A percentile compares a stretch with the other conserved stretches of the same genome.
Evolutionary conservation across 2,329 filamentous ascomycete species (phyloP).

Genomic region (Endocalyx cinctus): DNA sequence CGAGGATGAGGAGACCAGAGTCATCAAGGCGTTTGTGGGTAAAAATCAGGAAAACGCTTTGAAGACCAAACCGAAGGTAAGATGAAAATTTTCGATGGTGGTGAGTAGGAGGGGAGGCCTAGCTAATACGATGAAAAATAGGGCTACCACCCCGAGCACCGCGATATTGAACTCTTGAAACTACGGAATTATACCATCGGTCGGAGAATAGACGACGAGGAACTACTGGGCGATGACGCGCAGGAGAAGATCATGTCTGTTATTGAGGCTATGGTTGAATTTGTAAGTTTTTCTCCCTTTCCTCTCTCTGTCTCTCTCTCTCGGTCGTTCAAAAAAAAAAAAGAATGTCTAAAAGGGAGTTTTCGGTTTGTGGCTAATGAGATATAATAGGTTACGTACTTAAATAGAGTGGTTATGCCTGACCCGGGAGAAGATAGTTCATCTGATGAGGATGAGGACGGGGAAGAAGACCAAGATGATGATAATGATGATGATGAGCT

Average conservation of each 20-base stretch:
- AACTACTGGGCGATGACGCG: conserved; percentile 58
- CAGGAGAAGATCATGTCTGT: conserved; percentile 62
- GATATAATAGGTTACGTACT: conserved; percentile 55
- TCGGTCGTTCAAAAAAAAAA: neutral
- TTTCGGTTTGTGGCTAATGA: neutral
- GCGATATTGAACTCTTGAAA: conserved; percentile 75
- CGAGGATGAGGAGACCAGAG: conserved; percentile 41
- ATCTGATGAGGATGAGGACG: conserved; percentile 32
- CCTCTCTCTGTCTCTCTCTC: conserved; percentile 1
- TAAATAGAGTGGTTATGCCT: conserved; percentile 71
- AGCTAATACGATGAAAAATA: conserved; percentile 27
- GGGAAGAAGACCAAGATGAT: conserved; percentile 18
- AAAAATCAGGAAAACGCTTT: conserved; percentile 70
- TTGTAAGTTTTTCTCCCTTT: conserved; percentile 56
- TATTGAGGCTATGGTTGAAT: conserved; percentile 66
- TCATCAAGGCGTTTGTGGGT: conserved; percentile 64
- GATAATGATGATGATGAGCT: conserved; percentile 13
- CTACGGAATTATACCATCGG: conserved; percentile 74
- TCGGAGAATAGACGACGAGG: conserved; percentile 59
- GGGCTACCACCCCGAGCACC: conserved; percentile 71
- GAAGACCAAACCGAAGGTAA: conserved; percentile 81
- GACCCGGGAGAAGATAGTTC: conserved; percentile 48
- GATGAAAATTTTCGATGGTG: conserved; percentile 16
- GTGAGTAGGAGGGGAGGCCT: neutral
- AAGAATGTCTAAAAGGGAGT: neutral